These are phyloP conservation scores for Artemisia annua DNA, from an alignment of 129 eudicot genomes.

Conservation along the genomic window DNA sequence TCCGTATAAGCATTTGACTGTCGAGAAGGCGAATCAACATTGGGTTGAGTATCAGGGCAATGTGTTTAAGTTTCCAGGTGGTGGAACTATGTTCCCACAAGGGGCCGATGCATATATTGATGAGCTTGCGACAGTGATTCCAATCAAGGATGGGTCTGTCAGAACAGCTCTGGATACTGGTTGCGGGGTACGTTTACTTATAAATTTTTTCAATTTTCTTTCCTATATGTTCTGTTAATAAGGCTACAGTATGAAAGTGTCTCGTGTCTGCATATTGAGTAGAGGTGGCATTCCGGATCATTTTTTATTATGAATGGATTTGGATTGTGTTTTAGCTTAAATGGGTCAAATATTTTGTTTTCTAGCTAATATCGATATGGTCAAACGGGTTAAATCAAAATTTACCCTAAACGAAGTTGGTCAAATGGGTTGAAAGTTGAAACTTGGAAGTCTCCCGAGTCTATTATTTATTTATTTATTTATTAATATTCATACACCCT, in stretches of 20 bases:
- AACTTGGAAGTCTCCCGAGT: too few species aligned
- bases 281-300: too few species aligned
- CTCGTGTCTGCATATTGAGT: not conserved
- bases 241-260: not conserved
- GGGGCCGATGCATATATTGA: slow-evolving; percentile 97
- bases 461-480: too few species aligned
- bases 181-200: slow-evolving; percentile 76
- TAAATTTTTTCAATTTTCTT: not conserved
- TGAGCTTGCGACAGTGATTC: slow-evolving; percentile 89
- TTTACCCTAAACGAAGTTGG: too few species aligned
- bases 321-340: too few species aligned
- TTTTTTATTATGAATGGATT: too few species aligned
- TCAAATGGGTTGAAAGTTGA: too few species aligned
- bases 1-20: slow-evolving; percentile 78
- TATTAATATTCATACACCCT: too few species aligned
- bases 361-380: too few species aligned
- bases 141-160: slow-evolving; percentile 69
- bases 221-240: not conserved
- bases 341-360: too few species aligned
- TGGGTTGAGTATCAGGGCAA: slow-evolving; percentile 93
- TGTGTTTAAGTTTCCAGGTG: slow-evolving; percentile 95
- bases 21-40: slow-evolving; percentile 87
- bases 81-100: slow-evolving; percentile 98
- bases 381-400: too few species aligned
- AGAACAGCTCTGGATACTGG: slow-evolving; percentile 97